Evolutionary conservation across 192 early-diverging fungal species (phyloP), one percentile per base, ranked within the genome.

Genomic region (Umbelopsis vinacea): DNA sequence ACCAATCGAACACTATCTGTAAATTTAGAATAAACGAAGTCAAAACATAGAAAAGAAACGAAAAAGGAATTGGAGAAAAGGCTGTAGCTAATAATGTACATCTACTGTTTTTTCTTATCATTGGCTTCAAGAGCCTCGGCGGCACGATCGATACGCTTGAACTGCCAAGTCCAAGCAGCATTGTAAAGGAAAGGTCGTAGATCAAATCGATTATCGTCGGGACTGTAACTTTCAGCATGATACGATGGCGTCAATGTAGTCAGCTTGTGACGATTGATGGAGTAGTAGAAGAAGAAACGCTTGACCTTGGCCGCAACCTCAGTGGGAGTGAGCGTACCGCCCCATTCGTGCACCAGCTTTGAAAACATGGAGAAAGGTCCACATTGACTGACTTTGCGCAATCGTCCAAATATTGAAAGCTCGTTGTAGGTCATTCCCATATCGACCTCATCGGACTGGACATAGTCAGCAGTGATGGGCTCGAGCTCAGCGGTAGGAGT

Each of bases 371-470:
- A 91, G 72, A 89, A 94, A 2, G 98, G 98, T 2, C 98, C 98
- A 69, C 93, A 95, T 66, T 89, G 89, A 38, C 85, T 75, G 35
- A 97, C 86, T 73, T 96, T 97, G 7, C 98, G 91, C 60, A 98
- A 81, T 14, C 92, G 85, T 24, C 98, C 98, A 87, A 93, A 99
- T 21, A 85, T 84, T 12, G 94, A 92, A 0, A 99, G 85, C 66
- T 99, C 98, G 17, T 91, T 89, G 78, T 99, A 99, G 19, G 92
- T 92, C 97, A 99, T 98, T 14, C 95, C 96, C 98, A 99, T 99
- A 73, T 99, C 98, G 23, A 87, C 91, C 75, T 98, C 98, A 79
- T 96, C 94, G 0, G 91, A 88, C 77, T 99, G 98, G 26, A 87
- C 86, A 77, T 96, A 96, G 46, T 79, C 78, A 19, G 83, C 84